Base-by-base conservation (phyloP, 345 rosid species). In the Moringa oleifera region DNA sequence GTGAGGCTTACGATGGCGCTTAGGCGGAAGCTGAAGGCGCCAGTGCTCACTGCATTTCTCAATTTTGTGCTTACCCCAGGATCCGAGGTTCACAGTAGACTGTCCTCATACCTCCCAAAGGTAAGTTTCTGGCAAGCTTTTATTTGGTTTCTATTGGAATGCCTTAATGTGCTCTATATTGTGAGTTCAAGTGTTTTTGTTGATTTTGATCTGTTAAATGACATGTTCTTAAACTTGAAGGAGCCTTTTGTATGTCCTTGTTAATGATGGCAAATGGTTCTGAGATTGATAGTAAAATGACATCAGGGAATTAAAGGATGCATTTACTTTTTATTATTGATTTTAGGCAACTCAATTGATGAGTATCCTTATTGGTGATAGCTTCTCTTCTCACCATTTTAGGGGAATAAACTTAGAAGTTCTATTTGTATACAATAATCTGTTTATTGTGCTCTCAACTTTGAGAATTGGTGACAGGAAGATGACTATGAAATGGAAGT, bases 401-500 rank as follows among this genome's bases (percentile, higher is more conserved):
- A 8, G 16, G 17, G 47, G 13, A 22, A 12, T 61, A 17, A 16
- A 17, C 33, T 58, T 16, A 12, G 46, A 65, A 50, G 16, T 49
- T 24, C 12, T 17, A 23, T 61, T 52, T 49, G 7, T 21, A 12
- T 52, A 3, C 45, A 0, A 7, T 51, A 20, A 12, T 41, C 17
- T 51, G 24, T 25, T 12, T 28, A 0, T 53, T 28, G 8, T 28
- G 33, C 33, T 28, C 33, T 28, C 33, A 28, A 28, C 33, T 28
- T 28, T 67, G 28, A 53, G 37, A 21, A 12, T 50, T 67, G 66
- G 51, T 59, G 10, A 24, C 64, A 82, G 87, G 87, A 82, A 17
- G 82, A 75, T 63, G 84, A 75, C 24, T 72, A 79, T 37, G 84
- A 82, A 28, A 82, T 82, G 84, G 87, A 82, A 76, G 80, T 82